These are phyloP conservation scores for Circinella umbellata DNA, from an alignment of 371 early-diverging fungal species.

Conservation along the genomic window DNA sequence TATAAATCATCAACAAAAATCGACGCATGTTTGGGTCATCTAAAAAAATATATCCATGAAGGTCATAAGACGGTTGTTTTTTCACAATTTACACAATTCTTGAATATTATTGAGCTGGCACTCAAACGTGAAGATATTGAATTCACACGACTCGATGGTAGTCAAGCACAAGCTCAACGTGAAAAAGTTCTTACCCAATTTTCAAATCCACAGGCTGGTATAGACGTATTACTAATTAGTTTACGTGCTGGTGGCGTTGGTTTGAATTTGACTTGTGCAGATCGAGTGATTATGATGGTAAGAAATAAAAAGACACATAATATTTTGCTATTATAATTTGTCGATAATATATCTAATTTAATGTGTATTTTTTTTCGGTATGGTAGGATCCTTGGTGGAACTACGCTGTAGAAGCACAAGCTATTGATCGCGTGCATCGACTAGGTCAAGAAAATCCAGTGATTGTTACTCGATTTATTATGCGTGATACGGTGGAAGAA, in stretches of 20 bases:
- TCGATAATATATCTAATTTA: background rate
- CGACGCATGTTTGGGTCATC: conserved; percentile 55
- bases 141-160: conserved; percentile 75
- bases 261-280: conserved; percentile 84
- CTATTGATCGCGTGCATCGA: conserved; percentile 89
- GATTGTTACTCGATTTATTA: conserved; percentile 63
- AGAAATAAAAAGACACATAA: background rate
- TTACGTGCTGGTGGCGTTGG: conserved; percentile 91
- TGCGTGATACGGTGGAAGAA: conserved; percentile 67
- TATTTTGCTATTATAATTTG: background rate
- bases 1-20: conserved; percentile 69
- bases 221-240: conserved; percentile 77
- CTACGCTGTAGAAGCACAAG: conserved; percentile 79
- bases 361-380: background rate
- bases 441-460: conserved; percentile 75
- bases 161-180: conserved; percentile 63
- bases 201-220: conserved; percentile 37
- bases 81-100: conserved; percentile 83
- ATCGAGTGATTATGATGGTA: conserved; percentile 72
- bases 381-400: conserved; percentile 88
- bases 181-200: conserved; percentile 64
- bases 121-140: conserved; percentile 54
- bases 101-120: conserved; percentile 70
- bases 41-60: conserved; percentile 42
- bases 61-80: conserved; percentile 73